These are phyloP conservation scores for Fusarium pseudocircinatum DNA, from an alignment of 2,329 filamentous ascomycete genomes.

Conservation along the genomic window DNA sequence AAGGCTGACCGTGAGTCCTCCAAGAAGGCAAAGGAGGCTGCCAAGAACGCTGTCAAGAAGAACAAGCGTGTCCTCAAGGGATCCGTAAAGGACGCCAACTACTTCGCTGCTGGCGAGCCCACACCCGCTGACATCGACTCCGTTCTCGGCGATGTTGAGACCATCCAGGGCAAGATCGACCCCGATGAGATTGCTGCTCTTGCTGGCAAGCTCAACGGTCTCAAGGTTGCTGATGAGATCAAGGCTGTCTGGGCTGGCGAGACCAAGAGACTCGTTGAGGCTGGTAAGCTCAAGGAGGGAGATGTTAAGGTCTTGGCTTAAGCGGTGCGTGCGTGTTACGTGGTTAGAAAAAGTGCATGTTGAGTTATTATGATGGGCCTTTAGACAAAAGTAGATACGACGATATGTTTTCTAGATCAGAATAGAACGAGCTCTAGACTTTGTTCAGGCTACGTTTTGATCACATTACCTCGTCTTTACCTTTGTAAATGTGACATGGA, in stretches of 20 bases:
- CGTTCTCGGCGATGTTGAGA: conserved; percentile 86
- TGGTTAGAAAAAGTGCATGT: neutral
- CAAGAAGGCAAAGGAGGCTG: conserved; percentile 98
- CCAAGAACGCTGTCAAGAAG: conserved; percentile 99
- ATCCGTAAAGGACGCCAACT: conserved; percentile 97
- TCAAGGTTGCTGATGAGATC: conserved; percentile 84
- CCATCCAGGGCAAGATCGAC: conserved; percentile 87
- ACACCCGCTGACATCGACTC: conserved; percentile 82
- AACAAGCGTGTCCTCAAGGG: conserved; percentile 98
- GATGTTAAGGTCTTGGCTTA: conserved; percentile 75
- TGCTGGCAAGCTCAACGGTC: conserved; percentile 79
- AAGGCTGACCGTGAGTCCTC: conserved; percentile 83
- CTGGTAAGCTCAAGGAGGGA: conserved; percentile 86
- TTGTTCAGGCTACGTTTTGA: neutral
- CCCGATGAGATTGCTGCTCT: conserved; percentile 88
- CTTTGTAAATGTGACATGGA: neutral
- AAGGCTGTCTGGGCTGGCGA: conserved; percentile 84
- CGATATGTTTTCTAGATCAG: conserved; percentile 26
- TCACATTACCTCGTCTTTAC: neutral
- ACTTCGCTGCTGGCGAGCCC: conserved; percentile 82
- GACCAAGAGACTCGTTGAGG: conserved; percentile 78
- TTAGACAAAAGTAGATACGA: conserved; percentile 39
- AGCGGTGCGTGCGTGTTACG: neutral
- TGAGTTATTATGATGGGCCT: conserved; percentile 26
- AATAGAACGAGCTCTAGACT: conserved; percentile 24